Percentiles rank a stretch among this genome's conserved stretches.
Conservation (phyloP, 2,329 filamentous ascomycete species). For the Eurotiales sp. region DNA sequence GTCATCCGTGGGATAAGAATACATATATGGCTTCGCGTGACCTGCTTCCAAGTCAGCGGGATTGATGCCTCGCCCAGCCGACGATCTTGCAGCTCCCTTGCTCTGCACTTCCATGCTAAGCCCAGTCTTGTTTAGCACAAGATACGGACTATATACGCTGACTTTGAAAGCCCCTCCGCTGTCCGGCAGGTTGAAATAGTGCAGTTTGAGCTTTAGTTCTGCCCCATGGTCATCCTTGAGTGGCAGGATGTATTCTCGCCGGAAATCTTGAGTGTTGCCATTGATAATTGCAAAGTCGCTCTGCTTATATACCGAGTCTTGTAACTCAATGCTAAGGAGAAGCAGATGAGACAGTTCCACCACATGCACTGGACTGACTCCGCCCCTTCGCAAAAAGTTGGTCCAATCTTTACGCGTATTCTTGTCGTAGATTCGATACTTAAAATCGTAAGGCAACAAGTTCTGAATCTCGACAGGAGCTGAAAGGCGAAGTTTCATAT, state of each 20-base stretch:
- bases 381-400: slow-evolving; percentile 94
- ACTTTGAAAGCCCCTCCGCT: slow-evolving; percentile 96
- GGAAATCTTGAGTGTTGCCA: slow-evolving; percentile 80
- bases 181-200: slow-evolving; percentile 86
- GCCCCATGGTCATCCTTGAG: slow-evolving; percentile 83
- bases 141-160: slow-evolving; percentile 90
- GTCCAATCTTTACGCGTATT: slow-evolving; percentile 99
- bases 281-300: slow-evolving; percentile 99
- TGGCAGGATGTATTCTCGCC: slow-evolving; percentile 71
- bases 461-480: slow-evolving; percentile 94
- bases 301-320: slow-evolving; percentile 89
- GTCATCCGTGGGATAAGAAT: slow-evolving; percentile 85
- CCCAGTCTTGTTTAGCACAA: slow-evolving; percentile 92
- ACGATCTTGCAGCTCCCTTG: slow-evolving; percentile 75
- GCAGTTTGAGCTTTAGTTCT: slow-evolving; percentile 74
- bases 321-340: slow-evolving; percentile 89
- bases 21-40: slow-evolving; percentile 87
- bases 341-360: slow-evolving; percentile 93
- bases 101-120: slow-evolving; percentile 82
- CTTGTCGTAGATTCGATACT: slow-evolving; percentile 98
- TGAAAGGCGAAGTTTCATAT: slow-evolving; percentile 88
- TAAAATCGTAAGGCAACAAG: slow-evolving; percentile 93
- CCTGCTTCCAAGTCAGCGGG: slow-evolving; percentile 53
- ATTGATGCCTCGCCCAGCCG: slow-evolving; percentile 71
- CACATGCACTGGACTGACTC: slow-evolving; percentile 94